phyloP scores from a whole-genome alignment of 2,329 filamentous ascomycete species.

The Cercospora sp. region DNA sequence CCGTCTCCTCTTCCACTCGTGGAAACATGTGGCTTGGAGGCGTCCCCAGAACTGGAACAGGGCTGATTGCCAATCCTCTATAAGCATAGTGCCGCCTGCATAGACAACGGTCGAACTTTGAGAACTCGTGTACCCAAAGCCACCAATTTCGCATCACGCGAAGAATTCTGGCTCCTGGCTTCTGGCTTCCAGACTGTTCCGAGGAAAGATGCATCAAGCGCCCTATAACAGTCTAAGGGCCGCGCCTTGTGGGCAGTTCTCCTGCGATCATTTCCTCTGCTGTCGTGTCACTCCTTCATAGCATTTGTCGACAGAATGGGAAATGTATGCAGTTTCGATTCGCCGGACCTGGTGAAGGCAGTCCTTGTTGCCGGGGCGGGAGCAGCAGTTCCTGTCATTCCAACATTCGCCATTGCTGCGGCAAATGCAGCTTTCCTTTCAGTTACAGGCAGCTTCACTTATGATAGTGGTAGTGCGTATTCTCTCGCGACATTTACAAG shows the following conservation, averaged over 20 bases:
- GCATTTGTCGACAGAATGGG: constrained; percentile 3
- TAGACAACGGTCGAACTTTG: neutral
- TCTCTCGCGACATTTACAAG: neutral
- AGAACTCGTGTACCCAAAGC: neutral
- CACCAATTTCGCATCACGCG: neutral
- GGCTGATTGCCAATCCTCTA: neutral
- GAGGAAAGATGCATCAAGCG: neutral
- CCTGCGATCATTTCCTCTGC: neutral
- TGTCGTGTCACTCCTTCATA: neutral
- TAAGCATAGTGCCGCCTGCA: neutral
- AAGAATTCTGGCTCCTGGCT: neutral
- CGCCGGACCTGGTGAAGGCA: neutral
- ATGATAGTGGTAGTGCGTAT: neutral
- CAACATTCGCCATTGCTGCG: constrained; percentile 4
- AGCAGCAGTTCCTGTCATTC: constrained; percentile 2
- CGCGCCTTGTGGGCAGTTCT: neutral
- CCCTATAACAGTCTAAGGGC: neutral
- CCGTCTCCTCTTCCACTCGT: neutral
- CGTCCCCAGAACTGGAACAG: neutral
- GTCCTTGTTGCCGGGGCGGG: neutral
- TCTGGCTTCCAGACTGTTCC: neutral
- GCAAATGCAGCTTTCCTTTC: constrained; percentile 12
- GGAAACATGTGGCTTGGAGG: neutral
- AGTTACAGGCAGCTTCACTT: constrained; percentile 2
- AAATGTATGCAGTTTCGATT: constrained; percentile 12